Evolutionary conservation across 2,329 filamentous ascomycete genomes (phyloP), one percentile per base, ranked within the genome.

Genomic region (Leptographium galeiforme): DNA sequence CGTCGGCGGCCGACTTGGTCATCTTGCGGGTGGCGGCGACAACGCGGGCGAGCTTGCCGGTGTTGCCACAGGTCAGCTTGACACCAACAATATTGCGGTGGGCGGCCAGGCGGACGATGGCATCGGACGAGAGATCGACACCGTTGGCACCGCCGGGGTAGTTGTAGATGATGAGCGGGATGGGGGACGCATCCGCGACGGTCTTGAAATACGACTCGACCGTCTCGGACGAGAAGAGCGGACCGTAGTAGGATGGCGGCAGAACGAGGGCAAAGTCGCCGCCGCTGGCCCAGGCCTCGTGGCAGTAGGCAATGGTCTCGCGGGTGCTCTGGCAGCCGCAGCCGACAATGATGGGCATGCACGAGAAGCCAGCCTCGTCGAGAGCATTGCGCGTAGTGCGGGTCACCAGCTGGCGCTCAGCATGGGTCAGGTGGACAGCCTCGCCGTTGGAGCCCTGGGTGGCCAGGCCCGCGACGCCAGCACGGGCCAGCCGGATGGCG

Each of bases 371-470:
- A 36, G 80, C 77, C 12, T 75, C 72, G 63, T 87, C 78, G 46
- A 90, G 73, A 14, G 85, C 84, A 57, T 77, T 74, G 43, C 87
- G 81, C 2, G 85, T 89, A 38, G 82, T 80, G 50, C 71, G 70
- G 8, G 84, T 89, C 61, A 91, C 79, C 51, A 79, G 70, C 48
- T 77, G 76, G 55, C 86, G 79, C 69, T 91, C 87, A 30, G 76
- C 71, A 61, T 83, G 82, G 45, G 82, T 81, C 38, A 91, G 75
- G 63, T 89, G 86, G 13, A 89, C 85, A 8, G 87, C 86, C 71
- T 93, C 87, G 61, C 87, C 87, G 63, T 91, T 91, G 63, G 84
- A 88, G 48, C 87, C 87, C 65, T 89, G 86, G 12, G 84, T 87
- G 49, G 85, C 84, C 48, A 91, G 74, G 19, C 86, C 85, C 16